Percentiles rank a stretch among this genome's conserved stretches.
These are phyloP conservation scores for Spinacia oleracea DNA, from an alignment of 179 eudicot genomes.

Conservation along the genomic window DNA sequence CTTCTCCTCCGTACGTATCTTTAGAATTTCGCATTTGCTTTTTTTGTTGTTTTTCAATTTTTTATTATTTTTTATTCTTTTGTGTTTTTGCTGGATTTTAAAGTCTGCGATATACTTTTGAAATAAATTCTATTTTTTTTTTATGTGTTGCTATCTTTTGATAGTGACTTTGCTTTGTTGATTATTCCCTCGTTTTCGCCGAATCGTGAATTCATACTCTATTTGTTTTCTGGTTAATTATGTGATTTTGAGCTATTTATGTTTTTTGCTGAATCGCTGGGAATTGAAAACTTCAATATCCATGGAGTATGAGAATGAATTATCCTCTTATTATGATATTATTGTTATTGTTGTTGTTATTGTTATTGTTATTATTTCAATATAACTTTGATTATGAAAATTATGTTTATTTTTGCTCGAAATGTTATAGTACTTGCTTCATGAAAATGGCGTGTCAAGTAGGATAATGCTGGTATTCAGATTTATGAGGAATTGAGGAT, in stretches of 20 bases:
- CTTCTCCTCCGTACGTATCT: conserved; percentile 44
- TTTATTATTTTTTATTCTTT: neutral
- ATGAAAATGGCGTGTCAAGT: neutral
- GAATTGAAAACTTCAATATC: neutral
- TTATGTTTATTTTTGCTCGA: neutral
- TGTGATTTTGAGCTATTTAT: neutral
- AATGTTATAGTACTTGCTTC: neutral
- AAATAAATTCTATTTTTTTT: neutral
- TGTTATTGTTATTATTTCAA: too few species aligned
- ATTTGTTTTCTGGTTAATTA: neutral
- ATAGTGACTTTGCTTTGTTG: conserved; percentile 2
- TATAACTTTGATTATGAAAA: neutral
- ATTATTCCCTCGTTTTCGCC: neutral
- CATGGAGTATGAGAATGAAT: too few species aligned
- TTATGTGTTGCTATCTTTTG: conserved; percentile 1
- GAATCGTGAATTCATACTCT: neutral
- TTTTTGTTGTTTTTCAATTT: neutral
- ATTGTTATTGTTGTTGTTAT: too few species aligned
- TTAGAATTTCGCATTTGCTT: neutral
- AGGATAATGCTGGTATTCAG: neutral
- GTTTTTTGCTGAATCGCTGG: neutral
- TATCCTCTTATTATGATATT: too few species aligned
- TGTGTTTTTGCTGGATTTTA: neutral
- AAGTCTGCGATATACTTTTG: neutral
- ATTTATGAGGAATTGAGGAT: neutral